phyloP scores from a whole-genome alignment of 192 early-diverging fungal genomes.

The Chytriomyces sp. region DNA sequence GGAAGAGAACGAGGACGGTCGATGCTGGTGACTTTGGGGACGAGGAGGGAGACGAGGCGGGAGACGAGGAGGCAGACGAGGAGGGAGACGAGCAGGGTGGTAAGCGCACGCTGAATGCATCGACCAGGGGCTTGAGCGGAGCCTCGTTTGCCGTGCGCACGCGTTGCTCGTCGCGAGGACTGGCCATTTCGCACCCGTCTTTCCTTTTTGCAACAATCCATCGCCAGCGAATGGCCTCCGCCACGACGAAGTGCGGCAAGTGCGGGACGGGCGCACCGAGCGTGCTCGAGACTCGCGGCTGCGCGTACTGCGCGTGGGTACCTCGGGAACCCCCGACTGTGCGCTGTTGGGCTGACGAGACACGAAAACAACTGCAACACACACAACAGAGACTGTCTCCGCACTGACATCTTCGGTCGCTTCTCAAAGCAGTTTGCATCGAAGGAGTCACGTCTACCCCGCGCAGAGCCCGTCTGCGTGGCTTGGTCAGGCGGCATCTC shows the following conservation, averaged over 20 bases:
- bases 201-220: not conserved
- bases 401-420: not conserved
- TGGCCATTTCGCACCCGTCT: not conserved
- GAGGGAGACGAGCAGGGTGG: too few relatives aligned
- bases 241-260: not conserved
- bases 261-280: not conserved
- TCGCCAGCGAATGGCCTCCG: not conserved
- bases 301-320: slow-evolving; percentile 5
- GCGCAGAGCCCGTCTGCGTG: slow-evolving; percentile 65
- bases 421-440: slow-evolving; percentile 6
- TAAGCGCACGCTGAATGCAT: not conserved
- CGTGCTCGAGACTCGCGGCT: slow-evolving; percentile 2
- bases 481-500: slow-evolving; percentile 86
- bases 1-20: slow-evolving; percentile 27
- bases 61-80: too few relatives aligned
- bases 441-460: not conserved
- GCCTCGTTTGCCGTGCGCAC: not conserved
- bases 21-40: not conserved
- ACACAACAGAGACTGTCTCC: slow-evolving; percentile 4
- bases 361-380: not conserved
- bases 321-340: not conserved
- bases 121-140: not conserved
- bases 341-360: too few relatives aligned
- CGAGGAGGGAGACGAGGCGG: too few relatives aligned
- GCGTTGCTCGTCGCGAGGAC: not conserved